phyloP scores from a whole-genome alignment of 768 basidiomycete species.

The Suillus placidus region DNA sequence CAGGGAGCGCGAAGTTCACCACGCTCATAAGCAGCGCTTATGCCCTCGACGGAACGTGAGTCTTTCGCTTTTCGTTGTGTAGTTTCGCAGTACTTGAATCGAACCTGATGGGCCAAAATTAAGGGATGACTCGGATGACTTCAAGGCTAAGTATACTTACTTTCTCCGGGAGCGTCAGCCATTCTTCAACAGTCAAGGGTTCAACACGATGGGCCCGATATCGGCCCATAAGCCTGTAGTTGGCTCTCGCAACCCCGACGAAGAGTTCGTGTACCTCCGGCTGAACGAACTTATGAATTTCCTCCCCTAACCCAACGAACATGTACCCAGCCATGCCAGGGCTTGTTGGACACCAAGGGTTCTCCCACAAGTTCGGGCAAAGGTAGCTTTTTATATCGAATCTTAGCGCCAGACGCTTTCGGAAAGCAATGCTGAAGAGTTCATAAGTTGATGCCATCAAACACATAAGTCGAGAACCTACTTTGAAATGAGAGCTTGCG shows the following conservation, averaged over 20 bases:
- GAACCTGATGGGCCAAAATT: neutral
- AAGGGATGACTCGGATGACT: slow-evolving; percentile 11
- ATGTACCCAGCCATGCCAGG: slow-evolving; percentile 58
- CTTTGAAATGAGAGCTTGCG: slow-evolving; percentile 9
- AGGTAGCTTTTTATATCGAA: slow-evolving; percentile 43
- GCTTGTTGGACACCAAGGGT: slow-evolving; percentile 53
- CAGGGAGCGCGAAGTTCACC: slow-evolving; percentile 51
- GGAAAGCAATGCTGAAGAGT: slow-evolving; percentile 28
- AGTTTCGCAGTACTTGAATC: slow-evolving; percentile 37
- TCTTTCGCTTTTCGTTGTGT: slow-evolving; percentile 45
- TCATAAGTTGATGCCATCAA: neutral
- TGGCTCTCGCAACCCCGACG: slow-evolving; percentile 40
- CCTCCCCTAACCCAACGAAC: slow-evolving; percentile 55
- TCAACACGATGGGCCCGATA: slow-evolving; percentile 40
- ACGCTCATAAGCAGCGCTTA: slow-evolving; percentile 46
- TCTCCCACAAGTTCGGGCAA: slow-evolving; percentile 53
- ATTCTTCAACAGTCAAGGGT: slow-evolving; percentile 48
- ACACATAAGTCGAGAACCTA: neutral
- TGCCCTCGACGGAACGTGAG: slow-evolving; percentile 34
- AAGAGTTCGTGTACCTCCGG: slow-evolving; percentile 49
- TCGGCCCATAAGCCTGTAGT: slow-evolving; percentile 43
- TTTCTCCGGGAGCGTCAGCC: slow-evolving; percentile 42
- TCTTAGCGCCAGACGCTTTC: slow-evolving; percentile 34
- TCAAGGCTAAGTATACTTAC: slow-evolving; percentile 34
- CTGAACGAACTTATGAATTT: slow-evolving; percentile 43